phyloP scores from a whole-genome alignment of 2,329 filamentous ascomycete species.

The Talaromyces sp. region DNA sequence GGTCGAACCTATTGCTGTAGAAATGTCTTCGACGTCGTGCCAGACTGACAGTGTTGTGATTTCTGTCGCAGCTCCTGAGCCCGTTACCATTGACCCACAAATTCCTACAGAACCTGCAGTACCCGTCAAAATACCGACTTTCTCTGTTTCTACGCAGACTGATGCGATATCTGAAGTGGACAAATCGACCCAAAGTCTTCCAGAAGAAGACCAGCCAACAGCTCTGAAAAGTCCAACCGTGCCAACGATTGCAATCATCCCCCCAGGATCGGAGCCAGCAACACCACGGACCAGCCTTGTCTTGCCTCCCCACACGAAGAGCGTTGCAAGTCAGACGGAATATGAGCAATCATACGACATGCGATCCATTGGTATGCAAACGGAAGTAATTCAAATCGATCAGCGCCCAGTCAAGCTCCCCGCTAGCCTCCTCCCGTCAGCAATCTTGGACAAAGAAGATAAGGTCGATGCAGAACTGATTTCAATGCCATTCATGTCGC shows the following conservation, averaged over 20 bases:
- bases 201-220: conserved; percentile 26
- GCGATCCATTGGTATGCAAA: conserved; percentile 68
- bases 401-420: conserved; percentile 71
- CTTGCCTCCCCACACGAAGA: conserved; percentile 76
- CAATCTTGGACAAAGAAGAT: conserved; percentile 57
- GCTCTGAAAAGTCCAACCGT: conserved; percentile 50
- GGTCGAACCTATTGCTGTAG: conserved; percentile 31
- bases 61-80: conserved; percentile 35
- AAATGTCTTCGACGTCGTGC: conserved; percentile 42
- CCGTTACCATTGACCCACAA: conserved; percentile 21
- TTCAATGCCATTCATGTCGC: conserved; percentile 33
- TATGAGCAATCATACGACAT: conserved; percentile 48
- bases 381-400: conserved; percentile 85
- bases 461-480: conserved; percentile 24
- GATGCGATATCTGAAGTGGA: conserved; percentile 5
- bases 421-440: conserved; percentile 72
- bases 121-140: conserved; percentile 21
- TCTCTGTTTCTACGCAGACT: conserved; percentile 27
- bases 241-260: conserved; percentile 87
- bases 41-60: conserved; percentile 42
- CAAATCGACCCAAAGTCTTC: neutral
- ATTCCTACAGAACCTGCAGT: conserved; percentile 17
- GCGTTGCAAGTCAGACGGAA: conserved; percentile 75
- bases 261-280: conserved; percentile 76
- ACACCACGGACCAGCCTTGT: conserved; percentile 72